Base-by-base conservation (phyloP, 2,329 filamentous ascomycete genomes). In the Trichophyton simii region DNA sequence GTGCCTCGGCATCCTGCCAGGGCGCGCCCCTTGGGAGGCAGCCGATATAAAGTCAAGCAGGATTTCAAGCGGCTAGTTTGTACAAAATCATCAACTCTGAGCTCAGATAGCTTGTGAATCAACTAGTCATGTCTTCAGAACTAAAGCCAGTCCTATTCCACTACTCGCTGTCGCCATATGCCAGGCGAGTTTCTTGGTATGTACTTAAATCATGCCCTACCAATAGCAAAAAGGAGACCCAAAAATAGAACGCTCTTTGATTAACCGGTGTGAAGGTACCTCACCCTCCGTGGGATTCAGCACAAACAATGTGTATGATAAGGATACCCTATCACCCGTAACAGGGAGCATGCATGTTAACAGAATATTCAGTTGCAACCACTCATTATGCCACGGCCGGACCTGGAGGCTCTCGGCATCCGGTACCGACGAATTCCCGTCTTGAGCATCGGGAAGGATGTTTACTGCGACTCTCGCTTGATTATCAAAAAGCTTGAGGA, bases 361-460 rank as follows among this genome's bases (percentile, higher is more conserved):
- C 50, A 20, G 31, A 46, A 60, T 20, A 55, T 15, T 9, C 63
- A 87, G 85, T 72, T 84, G 58, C 86, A 89, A 83, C 85, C 87
- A 0, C 74, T 77, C 2, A 79, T 81, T 38, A 76, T 89, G 69
- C 87, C 87, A 5, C 83, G 87, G 28, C 85, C 85, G 0, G 85
- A 88, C 69, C 69, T 89, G 13, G 72, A 75, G 18, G 74, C 76
- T 1, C 78, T 90, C 13, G 85, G 84, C 28, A 78, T 89, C 60
- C 75, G 77, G 5, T 86, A 91, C 73, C 81, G 87, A 3, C 85
- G 87, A 62, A 88, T 89, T 61, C 87, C 87, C 1, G 68, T 89
- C 58, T 72, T 89, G 58, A 75, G 83, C 22, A 83, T 89, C 66
- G 86, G 85, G 15, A 77, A 81, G 4, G 82, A 88, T 68, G 75